phyloP scores from a whole-genome alignment of 495 filamentous ascomycete species.

The Amphirosellinia nigrospora region DNA sequence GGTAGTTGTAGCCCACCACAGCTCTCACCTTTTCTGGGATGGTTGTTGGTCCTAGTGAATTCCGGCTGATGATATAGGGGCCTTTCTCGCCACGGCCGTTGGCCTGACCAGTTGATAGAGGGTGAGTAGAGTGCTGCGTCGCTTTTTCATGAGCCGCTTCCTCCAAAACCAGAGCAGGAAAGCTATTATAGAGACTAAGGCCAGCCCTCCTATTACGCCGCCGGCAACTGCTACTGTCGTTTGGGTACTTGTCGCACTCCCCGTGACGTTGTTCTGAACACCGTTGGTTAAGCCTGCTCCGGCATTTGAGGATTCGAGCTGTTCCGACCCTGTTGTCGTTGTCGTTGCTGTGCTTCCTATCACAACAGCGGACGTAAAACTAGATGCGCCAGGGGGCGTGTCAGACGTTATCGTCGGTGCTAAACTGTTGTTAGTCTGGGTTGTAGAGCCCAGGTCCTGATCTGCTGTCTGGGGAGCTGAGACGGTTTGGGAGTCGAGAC shows the following conservation, averaged over 20 bases:
- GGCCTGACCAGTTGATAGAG: slow-evolving; percentile 42
- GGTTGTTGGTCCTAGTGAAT: slow-evolving; percentile 51
- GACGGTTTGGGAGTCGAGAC: not conserved
- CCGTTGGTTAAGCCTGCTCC: slow-evolving; percentile 23
- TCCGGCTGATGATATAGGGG: slow-evolving; percentile 48
- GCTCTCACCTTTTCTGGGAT: slow-evolving; percentile 45
- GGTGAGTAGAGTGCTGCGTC: slow-evolving; percentile 52
- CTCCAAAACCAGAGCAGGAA: slow-evolving; percentile 58
- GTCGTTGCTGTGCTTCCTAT: slow-evolving; percentile 15
- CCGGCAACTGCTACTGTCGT: slow-evolving; percentile 53
- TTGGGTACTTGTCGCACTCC: slow-evolving; percentile 37
- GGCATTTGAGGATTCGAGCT: slow-evolving; percentile 27
- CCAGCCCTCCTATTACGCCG: slow-evolving; percentile 57
- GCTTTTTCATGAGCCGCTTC: slow-evolving; percentile 44
- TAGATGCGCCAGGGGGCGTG: not conserved
- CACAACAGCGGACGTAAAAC: slow-evolving; percentile 8
- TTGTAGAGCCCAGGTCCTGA: not conserved
- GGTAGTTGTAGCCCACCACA: slow-evolving; percentile 44
- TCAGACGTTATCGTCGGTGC: slow-evolving; percentile 18
- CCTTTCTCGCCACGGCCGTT: slow-evolving; percentile 44
- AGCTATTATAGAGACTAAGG: slow-evolving; percentile 50
- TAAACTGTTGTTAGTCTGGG: slow-evolving; percentile 7
- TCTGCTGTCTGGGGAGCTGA: slow-evolving; percentile 2
- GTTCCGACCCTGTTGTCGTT: slow-evolving; percentile 14
- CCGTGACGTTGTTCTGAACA: slow-evolving; percentile 24